Conservation (phyloP, 1,284 basidiomycete species). For the Microbotryum violaceum region DNA sequence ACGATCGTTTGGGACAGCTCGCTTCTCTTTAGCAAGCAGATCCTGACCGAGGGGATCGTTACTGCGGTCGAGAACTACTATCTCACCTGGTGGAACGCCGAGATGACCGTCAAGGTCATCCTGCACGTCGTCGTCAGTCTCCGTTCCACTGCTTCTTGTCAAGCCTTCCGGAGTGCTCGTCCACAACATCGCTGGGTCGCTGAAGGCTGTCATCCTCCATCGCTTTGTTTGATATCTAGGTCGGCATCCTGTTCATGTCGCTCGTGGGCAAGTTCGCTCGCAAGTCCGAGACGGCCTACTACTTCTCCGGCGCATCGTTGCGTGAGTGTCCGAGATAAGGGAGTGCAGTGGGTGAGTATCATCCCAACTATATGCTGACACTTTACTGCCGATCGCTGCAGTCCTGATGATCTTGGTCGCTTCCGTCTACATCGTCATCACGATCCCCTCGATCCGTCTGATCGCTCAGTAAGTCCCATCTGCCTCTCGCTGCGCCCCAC, state of each 20-base stretch:
- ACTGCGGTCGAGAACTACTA: slow-evolving; percentile 27
- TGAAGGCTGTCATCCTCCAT: not conserved
- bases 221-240: not conserved
- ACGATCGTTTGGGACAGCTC: slow-evolving; percentile 23
- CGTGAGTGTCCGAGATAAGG: slow-evolving; percentile 5
- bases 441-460: slow-evolving; percentile 26
- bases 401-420: slow-evolving; percentile 24
- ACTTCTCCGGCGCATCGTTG: slow-evolving; percentile 28
- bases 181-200: not conserved
- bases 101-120: slow-evolving; percentile 29
- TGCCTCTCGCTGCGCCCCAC: not conserved
- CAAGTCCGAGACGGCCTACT: slow-evolving; percentile 23
- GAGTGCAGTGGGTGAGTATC: not conserved
- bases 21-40: slow-evolving; percentile 14
- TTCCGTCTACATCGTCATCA: slow-evolving; percentile 29
- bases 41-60: slow-evolving; percentile 7
- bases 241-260: slow-evolving; percentile 22
- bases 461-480: slow-evolving; percentile 17
- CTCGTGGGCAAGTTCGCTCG: slow-evolving; percentile 28
- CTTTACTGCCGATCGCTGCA: not conserved
- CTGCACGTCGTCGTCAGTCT: slow-evolving; percentile 26
- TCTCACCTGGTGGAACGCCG: slow-evolving; percentile 32
- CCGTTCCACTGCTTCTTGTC: not conserved
- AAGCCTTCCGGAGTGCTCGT: not conserved
- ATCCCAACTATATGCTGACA: not conserved